Percentiles rank a stretch among this genome's conserved stretches.
Evolutionary conservation across 208 protist genomes (phyloP).

Genomic region (Leishmania aethiopica): DNA sequence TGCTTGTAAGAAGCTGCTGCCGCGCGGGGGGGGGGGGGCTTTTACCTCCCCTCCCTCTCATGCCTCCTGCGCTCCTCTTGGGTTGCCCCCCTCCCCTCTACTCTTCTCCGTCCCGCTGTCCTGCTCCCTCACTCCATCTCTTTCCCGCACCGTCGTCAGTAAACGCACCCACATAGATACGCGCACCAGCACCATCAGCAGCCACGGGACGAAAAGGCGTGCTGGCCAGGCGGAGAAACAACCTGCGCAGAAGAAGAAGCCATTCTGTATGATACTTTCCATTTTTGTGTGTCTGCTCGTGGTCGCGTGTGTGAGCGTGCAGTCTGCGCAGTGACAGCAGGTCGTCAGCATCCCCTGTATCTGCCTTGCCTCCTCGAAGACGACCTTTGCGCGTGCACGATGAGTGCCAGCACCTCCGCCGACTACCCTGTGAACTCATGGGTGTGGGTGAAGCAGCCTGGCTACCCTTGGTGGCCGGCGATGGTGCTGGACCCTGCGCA

Average conservation of each 20-base stretch:
- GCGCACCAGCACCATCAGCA: neutral
- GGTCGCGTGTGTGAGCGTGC: neutral
- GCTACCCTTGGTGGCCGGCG: conserved; percentile 87
- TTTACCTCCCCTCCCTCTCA: neutral
- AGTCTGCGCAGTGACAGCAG: neutral
- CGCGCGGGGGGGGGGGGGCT: neutral
- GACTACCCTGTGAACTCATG: conserved; percentile 44
- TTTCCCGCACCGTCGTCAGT: neutral
- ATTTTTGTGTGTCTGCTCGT: neutral
- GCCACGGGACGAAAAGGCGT: neutral
- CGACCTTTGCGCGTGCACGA: conserved; percentile 8
- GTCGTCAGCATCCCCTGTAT: neutral
- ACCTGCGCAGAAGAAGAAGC: neutral
- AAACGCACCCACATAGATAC: conserved; percentile 1
- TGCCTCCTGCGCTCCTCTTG: neutral
- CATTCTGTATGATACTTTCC: neutral
- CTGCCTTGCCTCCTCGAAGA: neutral
- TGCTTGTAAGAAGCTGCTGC: neutral
- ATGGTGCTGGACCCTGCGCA: conserved; percentile 56
- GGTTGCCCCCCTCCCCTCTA: neutral
- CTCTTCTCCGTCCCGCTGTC: neutral
- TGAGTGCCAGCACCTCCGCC: conserved; percentile 18
- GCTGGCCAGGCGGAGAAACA: neutral
- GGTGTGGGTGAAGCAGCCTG: conserved; percentile 83
- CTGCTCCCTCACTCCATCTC: conserved; percentile 8